Base-by-base conservation (phyloP, 306 rosid species). In the Vachellia collinsii region DNA sequence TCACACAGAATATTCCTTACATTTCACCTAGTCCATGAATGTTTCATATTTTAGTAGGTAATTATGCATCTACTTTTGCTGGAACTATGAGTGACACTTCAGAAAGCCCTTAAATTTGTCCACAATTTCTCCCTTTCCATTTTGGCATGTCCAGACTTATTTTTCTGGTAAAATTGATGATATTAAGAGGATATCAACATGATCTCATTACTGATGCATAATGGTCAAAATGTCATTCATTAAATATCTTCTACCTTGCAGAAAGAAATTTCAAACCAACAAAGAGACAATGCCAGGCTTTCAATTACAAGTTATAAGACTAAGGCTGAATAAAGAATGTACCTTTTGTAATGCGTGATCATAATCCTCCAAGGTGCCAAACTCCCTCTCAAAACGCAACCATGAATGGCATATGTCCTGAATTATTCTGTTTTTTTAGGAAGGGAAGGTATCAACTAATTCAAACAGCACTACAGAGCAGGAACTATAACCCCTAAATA, bases 371-470 rank as follows among this genome's bases (percentile, higher is more conserved):
- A 95, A 84, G 11, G 85, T 86, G 69, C 99, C 97, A 64, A 82
- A 89, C 82, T 95, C 93, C 87, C 98, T 93, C 89, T 95, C 99
- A 75, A 93, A 95, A 82, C 94, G 89, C 76, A 95, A 78, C 98
- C 99, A 95, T 23, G 91, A 85, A 77, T 85, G 80, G 92, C 99
- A 95, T 80, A 93, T 95, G 82, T 95, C 99, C 98, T 94, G 98
- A 91, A 92, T 84, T 84, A 85, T 88, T 92, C 92, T 88, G 91
- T 81, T 76, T 79, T 51, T 86, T 88, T 91, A 91, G 94, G 79
- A 82, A 88, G 84, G 79, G 93, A 85, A 90, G 82, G 88, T 86
- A 89, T 86, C 93, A 94, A 91, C 91, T 86, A 94, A 85, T 88
- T 77, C 91, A 86, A 88, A 87, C 77, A 80, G 83, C 67, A 84